Percentiles rank a stretch among this genome's conserved stretches.
Evolutionary conservation across 345 rosid species (phyloP).

Genomic region (Syzygium oleosum): DNA sequence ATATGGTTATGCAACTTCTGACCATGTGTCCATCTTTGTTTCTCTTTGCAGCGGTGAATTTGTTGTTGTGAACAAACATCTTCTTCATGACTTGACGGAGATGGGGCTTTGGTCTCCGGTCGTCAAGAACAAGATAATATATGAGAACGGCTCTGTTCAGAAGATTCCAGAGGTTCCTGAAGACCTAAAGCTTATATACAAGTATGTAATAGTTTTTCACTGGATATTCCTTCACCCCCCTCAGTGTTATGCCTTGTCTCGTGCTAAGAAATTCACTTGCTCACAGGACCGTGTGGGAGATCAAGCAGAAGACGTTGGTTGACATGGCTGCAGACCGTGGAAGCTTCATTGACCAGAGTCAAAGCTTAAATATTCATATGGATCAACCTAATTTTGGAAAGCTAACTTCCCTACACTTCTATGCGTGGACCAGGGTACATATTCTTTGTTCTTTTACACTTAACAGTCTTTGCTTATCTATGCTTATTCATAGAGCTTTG

Average conservation of each 20-base stretch:
- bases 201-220: constrained; percentile 25
- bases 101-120: constrained; percentile 84
- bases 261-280: neutral
- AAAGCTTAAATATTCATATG: constrained; percentile 92
- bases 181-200: constrained; percentile 64
- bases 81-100: constrained; percentile 86
- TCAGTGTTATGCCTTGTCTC: neutral
- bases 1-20: neutral
- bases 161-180: constrained; percentile 65
- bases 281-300: constrained; percentile 93
- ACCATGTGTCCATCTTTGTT: neutral
- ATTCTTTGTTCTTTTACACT: neutral
- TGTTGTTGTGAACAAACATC: constrained; percentile 95
- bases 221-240: neutral
- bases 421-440: constrained; percentile 79
- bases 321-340: constrained; percentile 96
- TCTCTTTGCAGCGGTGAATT: constrained; percentile 67
- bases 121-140: constrained; percentile 70
- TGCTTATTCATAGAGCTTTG: no score
- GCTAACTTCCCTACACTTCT: constrained; percentile 73
- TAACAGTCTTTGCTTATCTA: neutral
- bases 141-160: constrained; percentile 69
- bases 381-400: constrained; percentile 78
- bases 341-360: constrained; percentile 90
- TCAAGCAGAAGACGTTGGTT: constrained; percentile 79